Evolutionary conservation across 345 rosid genomes (phyloP).

Genomic region (Gossypium ekmanianum): DNA sequence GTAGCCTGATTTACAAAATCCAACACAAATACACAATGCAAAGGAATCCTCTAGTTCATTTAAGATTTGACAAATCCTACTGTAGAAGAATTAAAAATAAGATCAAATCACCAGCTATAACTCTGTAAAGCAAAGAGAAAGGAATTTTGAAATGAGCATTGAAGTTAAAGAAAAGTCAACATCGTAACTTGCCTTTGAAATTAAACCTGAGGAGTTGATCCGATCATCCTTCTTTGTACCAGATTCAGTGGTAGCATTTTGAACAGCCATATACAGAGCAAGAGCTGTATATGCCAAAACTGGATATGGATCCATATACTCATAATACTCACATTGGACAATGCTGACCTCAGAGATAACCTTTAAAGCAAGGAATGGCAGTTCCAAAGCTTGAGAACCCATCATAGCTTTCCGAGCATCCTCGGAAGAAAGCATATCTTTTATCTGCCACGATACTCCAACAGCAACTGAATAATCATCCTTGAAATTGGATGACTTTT

Average conservation of each 20-base stretch:
- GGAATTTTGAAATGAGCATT: neutral
- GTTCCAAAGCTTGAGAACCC: slow-evolving; percentile 53
- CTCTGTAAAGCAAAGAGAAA: neutral
- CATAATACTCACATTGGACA: slow-evolving; percentile 43
- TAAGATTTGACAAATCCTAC: slow-evolving; percentile 10
- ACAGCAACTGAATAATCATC: slow-evolving; percentile 63
- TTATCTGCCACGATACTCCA: slow-evolving; percentile 91
- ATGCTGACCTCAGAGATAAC: slow-evolving; percentile 75
- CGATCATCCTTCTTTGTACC: slow-evolving; percentile 25
- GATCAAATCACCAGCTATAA: neutral
- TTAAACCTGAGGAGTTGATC: slow-evolving; percentile 23
- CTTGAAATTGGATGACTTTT: slow-evolving; percentile 47
- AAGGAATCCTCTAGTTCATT: neutral
- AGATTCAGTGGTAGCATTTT: slow-evolving; percentile 25
- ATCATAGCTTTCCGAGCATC: slow-evolving; percentile 50
- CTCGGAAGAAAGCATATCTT: slow-evolving; percentile 56
- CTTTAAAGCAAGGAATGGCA: slow-evolving; percentile 47
- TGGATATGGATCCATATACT: slow-evolving; percentile 62
- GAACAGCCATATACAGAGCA: slow-evolving; percentile 54
- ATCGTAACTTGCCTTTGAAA: slow-evolving; percentile 45
- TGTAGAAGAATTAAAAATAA: neutral
- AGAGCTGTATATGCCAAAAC: slow-evolving; percentile 68
- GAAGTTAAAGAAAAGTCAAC: slow-evolving; percentile 15
- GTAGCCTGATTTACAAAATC: neutral
- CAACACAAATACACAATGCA: neutral